Evolutionary conservation across 768 basidiomycete species (phyloP), one percentile per base, ranked within the genome.

Genomic region (Xerocomellus intermedius): DNA sequence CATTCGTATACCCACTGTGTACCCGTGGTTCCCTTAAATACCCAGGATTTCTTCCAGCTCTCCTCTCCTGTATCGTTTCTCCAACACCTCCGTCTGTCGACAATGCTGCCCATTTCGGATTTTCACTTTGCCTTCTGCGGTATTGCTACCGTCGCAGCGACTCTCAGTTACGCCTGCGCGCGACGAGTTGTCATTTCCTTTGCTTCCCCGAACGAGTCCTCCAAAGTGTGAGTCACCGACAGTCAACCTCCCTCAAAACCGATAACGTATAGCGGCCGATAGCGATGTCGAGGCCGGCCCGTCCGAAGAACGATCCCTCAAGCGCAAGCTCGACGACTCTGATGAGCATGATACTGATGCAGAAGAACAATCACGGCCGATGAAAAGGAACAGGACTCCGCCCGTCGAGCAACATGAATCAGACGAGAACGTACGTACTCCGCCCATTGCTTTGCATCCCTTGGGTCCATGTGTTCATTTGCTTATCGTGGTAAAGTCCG

Each of bases 61-160:
- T 24, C 35, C 48, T 66, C 69, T 53, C 61, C 48, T 48, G 19
- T 33, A 38, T 28, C 16, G 22, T 49, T 48, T 44, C 50, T 21
- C 38, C 17, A 21, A 49, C 57, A 16, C 52, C 1, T 5, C 14
- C 48, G 26, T 35, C 44, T 45, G 41, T 44, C 43, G 30, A 57
- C 52, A 37, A 83, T 81, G 79, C 68, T 83, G 57, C 79, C 80
- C 48, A 73, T 78, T 16, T 71, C 72, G 49, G 83, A 84, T 56
- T 73, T 82, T 64, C 82, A 79, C 68, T 74, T 82, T 55, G 77
- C 82, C 28, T 76, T 82, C 52, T 80, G 77, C 48, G 80, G 82
- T 56, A 72, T 85, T 53, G 82, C 83, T 30, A 83, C 82, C 16
- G 77, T 84, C 58, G 82, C 83, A 50, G 83, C 82, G 8, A 81